These are phyloP conservation scores for Mycena vulgaris DNA, from an alignment of 768 basidiomycete species.

Conservation along the genomic window DNA sequence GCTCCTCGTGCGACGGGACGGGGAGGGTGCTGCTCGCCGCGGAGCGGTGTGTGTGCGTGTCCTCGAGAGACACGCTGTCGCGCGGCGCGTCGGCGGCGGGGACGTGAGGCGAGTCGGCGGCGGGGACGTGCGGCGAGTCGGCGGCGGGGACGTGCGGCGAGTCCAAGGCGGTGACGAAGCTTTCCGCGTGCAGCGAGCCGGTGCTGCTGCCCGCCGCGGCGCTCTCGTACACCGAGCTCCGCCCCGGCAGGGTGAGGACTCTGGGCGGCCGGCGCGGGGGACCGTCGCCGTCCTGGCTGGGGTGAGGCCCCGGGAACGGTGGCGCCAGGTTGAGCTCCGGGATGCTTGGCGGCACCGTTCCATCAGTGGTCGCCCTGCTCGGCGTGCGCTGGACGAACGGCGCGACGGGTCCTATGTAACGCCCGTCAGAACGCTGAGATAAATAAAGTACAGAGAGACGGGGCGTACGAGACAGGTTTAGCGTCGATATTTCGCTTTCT, in stretches of 20 bases:
- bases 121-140: too few species aligned
- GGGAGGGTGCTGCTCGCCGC: slow-evolving; percentile 20
- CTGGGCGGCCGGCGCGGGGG: slow-evolving; percentile 32
- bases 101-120: slow-evolving; percentile 26
- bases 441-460: neutral
- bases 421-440: neutral
- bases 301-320: slow-evolving; percentile 34
- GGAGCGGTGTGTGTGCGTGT: neutral
- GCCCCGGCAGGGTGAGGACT: slow-evolving; percentile 6
- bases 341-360: slow-evolving; percentile 30
- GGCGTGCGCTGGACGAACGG: slow-evolving; percentile 8
- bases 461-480: slow-evolving; percentile 24
- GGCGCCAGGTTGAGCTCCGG: slow-evolving; percentile 29
- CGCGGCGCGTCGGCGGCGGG: neutral
- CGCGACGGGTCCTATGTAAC: slow-evolving; percentile 9
- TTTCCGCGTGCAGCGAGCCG: slow-evolving; percentile 38
- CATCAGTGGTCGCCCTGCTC: too few species aligned
- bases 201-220: slow-evolving; percentile 22
- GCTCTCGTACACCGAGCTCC: slow-evolving; percentile 8
- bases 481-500: slow-evolving; percentile 28
- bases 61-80: too few species aligned
- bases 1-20: neutral
- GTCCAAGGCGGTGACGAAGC: slow-evolving; percentile 37
- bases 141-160: slow-evolving; percentile 16
- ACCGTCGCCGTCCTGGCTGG: slow-evolving; percentile 34